Percentiles rank a stretch among this genome's conserved stretches.
phyloP scores from a whole-genome alignment of 2,329 filamentous ascomycete genomes.

The Pseudogymnoascus sp. region DNA sequence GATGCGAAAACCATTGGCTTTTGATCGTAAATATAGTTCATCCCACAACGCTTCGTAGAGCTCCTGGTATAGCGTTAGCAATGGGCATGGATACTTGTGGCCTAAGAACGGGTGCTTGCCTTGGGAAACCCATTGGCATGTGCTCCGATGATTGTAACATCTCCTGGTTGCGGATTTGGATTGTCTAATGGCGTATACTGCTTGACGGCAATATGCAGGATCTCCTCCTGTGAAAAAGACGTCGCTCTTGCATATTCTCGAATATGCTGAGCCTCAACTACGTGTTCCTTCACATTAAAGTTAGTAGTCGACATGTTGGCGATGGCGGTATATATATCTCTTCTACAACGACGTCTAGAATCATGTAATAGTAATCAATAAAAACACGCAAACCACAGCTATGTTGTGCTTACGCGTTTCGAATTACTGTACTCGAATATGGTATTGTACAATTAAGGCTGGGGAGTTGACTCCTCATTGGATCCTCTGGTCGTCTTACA shows the following conservation, averaged over 20 bases:
- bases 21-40: constrained; percentile 58
- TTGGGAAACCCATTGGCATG: constrained; percentile 94
- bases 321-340: background rate
- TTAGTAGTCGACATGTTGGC: constrained; percentile 23
- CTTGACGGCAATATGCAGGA: constrained; percentile 69
- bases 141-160: constrained; percentile 77
- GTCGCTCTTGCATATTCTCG: constrained; percentile 74
- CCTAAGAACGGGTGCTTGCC: constrained; percentile 37
- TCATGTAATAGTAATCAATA: background rate
- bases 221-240: constrained; percentile 64
- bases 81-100: background rate
- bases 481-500: background rate
- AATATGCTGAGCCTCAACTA: constrained; percentile 67
- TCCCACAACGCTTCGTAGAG: constrained; percentile 90
- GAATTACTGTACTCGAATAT: background rate
- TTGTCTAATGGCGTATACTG: constrained; percentile 79
- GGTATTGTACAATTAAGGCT: background rate
- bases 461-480: background rate
- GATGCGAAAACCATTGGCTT: constrained; percentile 58
- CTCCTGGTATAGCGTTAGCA: constrained; percentile 48
- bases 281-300: constrained; percentile 68
- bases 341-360: background rate
- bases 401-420: background rate
- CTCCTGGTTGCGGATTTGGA: constrained; percentile 58
- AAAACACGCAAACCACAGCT: background rate